Evolutionary conservation across 2,329 filamentous ascomycete species (phyloP).

Genomic region (Colletotrichum lindemuthianum): DNA sequence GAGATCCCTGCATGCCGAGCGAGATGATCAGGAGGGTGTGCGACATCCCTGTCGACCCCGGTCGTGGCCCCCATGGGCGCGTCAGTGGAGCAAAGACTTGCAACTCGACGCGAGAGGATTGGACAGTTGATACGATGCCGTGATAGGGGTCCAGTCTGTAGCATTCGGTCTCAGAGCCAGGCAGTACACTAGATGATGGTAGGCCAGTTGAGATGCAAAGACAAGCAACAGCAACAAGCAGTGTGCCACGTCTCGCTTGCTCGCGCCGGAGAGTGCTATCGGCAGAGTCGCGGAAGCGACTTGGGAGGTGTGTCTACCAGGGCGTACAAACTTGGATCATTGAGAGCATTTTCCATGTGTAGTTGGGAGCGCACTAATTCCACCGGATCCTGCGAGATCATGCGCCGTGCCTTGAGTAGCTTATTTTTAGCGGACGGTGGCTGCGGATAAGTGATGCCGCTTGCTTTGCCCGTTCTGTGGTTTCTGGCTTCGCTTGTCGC

Average conservation of each 20-base stretch:
- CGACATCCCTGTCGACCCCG: slow-evolving; percentile 6
- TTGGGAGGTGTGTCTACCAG: too few relatives aligned
- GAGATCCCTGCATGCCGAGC: slow-evolving; percentile 8
- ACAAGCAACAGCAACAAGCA: too few relatives aligned
- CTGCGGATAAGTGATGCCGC: slow-evolving; percentile 28
- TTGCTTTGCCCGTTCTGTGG: slow-evolving; percentile 15
- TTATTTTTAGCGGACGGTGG: slow-evolving; percentile 30
- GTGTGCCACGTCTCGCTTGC: too few relatives aligned
- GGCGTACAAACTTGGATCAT: too few relatives aligned
- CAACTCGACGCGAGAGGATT: background rate
- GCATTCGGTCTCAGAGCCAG: background rate
- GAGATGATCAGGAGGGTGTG: background rate
- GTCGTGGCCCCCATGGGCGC: slow-evolving; percentile 19
- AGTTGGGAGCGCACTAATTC: slow-evolving; percentile 13
- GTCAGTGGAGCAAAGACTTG: slow-evolving; percentile 27
- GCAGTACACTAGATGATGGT: background rate
- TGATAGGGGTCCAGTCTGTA: slow-evolving; percentile 4
- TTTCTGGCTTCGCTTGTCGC: background rate
- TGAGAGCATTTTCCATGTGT: too few relatives aligned
- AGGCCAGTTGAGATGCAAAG: background rate
- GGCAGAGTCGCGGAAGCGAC: too few relatives aligned
- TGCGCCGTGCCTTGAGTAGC: slow-evolving; percentile 11
- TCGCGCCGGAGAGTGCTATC: too few relatives aligned
- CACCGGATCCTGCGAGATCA: background rate
- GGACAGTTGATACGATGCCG: background rate